Percentiles rank a stretch among this genome's conserved stretches.
Conservation (phyloP, 2,329 filamentous ascomycete genomes). For the Diatrype stigma region DNA sequence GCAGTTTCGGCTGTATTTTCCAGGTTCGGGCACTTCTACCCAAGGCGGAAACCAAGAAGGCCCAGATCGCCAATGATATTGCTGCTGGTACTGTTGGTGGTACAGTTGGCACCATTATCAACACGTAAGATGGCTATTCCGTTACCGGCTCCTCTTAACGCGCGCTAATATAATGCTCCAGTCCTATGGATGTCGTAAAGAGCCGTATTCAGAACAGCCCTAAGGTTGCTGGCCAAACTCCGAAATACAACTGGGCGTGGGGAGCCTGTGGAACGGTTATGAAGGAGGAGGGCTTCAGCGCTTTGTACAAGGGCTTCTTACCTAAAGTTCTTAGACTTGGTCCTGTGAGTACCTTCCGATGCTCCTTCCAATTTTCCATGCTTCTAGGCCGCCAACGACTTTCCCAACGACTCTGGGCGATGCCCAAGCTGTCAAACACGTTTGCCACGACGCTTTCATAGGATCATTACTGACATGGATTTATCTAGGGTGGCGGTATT, state of each 20-base stretch:
- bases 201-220: constrained; percentile 93
- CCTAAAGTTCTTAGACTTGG: constrained; percentile 81
- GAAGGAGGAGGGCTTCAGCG: constrained; percentile 86
- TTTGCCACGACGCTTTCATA: not conserved
- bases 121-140: constrained; percentile 51
- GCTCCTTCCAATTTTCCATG: not conserved
- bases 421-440: too few species aligned
- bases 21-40: constrained; percentile 86
- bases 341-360: constrained; percentile 24
- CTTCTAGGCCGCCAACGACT: too few species aligned
- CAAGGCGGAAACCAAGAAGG: constrained; percentile 71
- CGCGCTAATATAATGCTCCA: not conserved
- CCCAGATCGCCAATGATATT: constrained; percentile 82
- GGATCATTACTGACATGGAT: not conserved
- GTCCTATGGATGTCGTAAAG: constrained; percentile 93
- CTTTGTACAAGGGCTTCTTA: constrained; percentile 95
- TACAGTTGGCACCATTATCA: constrained; percentile 81
- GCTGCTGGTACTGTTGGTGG: constrained; percentile 84
- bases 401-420: too few species aligned
- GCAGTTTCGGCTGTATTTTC: constrained; percentile 88
- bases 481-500: constrained; percentile 40
- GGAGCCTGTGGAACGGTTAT: constrained; percentile 80
- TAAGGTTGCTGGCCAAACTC: constrained; percentile 72
- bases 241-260: constrained; percentile 99
- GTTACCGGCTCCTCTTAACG: not conserved